Percentiles rank a stretch among this genome's conserved stretches.
Evolutionary conservation across 2,329 filamentous ascomycete species (phyloP).

Genomic region (Phyllosticta citribraziliensis): DNA sequence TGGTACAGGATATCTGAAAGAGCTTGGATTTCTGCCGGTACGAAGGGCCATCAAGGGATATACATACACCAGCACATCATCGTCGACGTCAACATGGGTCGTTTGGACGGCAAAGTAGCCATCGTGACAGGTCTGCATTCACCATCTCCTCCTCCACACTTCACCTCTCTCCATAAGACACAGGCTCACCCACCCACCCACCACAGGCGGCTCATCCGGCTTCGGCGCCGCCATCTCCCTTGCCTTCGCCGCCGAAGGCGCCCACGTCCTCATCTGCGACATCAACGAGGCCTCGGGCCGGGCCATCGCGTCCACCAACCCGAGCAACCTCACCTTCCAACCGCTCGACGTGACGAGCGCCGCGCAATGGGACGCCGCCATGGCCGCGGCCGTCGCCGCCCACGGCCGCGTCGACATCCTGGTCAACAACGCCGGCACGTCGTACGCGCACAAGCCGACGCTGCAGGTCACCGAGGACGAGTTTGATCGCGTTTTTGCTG

Average conservation of each 20-base stretch:
- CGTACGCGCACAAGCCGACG: conserved; percentile 47
- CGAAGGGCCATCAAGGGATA: neutral
- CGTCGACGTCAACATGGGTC: conserved; percentile 19
- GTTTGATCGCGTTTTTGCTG: conserved; percentile 56
- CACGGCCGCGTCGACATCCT: conserved; percentile 51
- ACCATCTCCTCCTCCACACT: neutral
- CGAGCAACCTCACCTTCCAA: conserved; percentile 22
- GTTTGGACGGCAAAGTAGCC: conserved; percentile 45
- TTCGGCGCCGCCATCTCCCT: conserved; percentile 54
- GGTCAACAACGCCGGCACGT: conserved; percentile 51
- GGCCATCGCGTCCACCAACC: conserved; percentile 37
- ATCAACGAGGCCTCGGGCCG: conserved; percentile 45
- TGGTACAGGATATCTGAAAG: neutral
- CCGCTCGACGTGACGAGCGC: conserved; percentile 45
- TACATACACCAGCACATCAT: neutral
- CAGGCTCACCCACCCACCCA: conserved; percentile 1
- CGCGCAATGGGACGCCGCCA: conserved; percentile 41
- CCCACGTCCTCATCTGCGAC: conserved; percentile 53
- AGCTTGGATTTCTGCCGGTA: neutral
- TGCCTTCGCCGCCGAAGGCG: conserved; percentile 51
- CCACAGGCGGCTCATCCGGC: conserved; percentile 47
- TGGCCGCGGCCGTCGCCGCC: conserved; percentile 42
- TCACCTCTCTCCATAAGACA: too few relatives aligned
- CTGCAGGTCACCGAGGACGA: conserved; percentile 55
- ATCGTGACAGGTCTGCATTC: conserved; percentile 40